Percentiles rank a stretch among this genome's conserved stretches.
phyloP scores from a whole-genome alignment of 2,329 filamentous ascomycete genomes.

The Akanthomyces lecanii region DNA sequence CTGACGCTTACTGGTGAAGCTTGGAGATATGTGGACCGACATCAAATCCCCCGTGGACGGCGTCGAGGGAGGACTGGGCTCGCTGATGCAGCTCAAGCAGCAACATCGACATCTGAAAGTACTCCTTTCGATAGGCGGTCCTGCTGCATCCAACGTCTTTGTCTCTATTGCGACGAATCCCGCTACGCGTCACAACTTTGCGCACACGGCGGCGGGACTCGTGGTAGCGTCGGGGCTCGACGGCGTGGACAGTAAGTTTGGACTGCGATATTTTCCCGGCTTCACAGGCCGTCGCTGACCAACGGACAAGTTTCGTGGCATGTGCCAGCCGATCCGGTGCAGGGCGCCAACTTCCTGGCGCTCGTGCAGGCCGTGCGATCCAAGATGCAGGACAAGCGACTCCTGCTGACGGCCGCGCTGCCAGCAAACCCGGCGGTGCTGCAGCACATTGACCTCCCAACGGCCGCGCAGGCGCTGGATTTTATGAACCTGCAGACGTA shows the following conservation, averaged over 20 bases:
- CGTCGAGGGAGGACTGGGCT: constrained; percentile 59
- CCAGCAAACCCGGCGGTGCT: constrained; percentile 64
- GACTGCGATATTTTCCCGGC: background rate
- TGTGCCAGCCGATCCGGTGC: constrained; percentile 61
- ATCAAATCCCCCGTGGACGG: constrained; percentile 68
- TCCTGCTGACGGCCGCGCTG: constrained; percentile 67
- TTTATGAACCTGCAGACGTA: constrained; percentile 77
- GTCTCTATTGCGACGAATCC: constrained; percentile 61
- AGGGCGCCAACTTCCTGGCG: constrained; percentile 67
- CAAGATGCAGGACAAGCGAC: constrained; percentile 63
- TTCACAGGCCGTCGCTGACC: background rate
- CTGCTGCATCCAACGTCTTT: constrained; percentile 61
- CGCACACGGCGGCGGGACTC: constrained; percentile 59
- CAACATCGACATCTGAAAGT: constrained; percentile 67
- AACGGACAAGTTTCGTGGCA: constrained; percentile 68
- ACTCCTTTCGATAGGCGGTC: constrained; percentile 74
- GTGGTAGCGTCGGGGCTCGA: constrained; percentile 62
- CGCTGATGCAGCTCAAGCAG: constrained; percentile 68
- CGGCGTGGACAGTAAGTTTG: constrained; percentile 62
- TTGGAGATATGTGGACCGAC: constrained; percentile 78
- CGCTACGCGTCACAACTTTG: constrained; percentile 63
- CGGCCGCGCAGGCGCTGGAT: constrained; percentile 63
- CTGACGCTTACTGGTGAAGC: constrained; percentile 39
- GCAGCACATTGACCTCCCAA: constrained; percentile 62
- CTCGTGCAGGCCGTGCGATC: constrained; percentile 63